Base-by-base conservation (phyloP, 2,329 filamentous ascomycete genomes). In the Claviceps maximensis region DNA sequence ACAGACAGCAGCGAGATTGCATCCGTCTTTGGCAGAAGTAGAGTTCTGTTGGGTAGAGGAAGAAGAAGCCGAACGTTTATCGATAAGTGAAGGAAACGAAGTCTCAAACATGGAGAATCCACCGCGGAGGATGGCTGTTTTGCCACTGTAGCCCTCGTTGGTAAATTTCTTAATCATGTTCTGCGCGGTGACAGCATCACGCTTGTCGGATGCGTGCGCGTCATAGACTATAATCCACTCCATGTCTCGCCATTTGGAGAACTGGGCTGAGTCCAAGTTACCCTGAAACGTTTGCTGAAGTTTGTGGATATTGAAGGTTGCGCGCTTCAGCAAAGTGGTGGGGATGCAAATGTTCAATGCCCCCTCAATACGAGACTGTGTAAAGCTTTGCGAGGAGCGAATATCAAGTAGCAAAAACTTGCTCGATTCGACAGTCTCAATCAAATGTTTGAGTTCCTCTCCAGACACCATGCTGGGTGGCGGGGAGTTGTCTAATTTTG, bases 91-190 rank as follows among this genome's bases (percentile, higher is more conserved):
- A 0, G 89, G 82, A 58, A 82, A 89, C 10, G 75, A 75, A 27
- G 76, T 72, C 1, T 83, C 76, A 61, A 97, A 93, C 1, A 80
- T 79, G 23, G 78, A 74, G 63, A 95, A 95, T 0, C 93, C 93
- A 42, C 90, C 89, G 54, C 83, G 80, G 27, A 98, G 71, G 52
- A 97, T 84, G 62, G 82, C 84, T 0, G 83, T 79, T 3, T 77
- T 75, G 13, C 90, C 91, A 1, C 73, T 69, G 75, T 87, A 97
- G 0, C 87, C 88, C 67, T 95, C 90, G 51, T 78, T 83, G 1
- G 81, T 81, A 61, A 98, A 98, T 64, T 98, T 98, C 67, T 90
- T 95, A 25, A 96, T 77, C 57, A 93, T 94, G 65, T 95, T 95
- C 59, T 88, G 74, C 27, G 89, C 86, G 5, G 86, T 82, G 1